Conservation (phyloP, 176 grass and related monocot species). For the Cymbopogon citratus region DNA sequence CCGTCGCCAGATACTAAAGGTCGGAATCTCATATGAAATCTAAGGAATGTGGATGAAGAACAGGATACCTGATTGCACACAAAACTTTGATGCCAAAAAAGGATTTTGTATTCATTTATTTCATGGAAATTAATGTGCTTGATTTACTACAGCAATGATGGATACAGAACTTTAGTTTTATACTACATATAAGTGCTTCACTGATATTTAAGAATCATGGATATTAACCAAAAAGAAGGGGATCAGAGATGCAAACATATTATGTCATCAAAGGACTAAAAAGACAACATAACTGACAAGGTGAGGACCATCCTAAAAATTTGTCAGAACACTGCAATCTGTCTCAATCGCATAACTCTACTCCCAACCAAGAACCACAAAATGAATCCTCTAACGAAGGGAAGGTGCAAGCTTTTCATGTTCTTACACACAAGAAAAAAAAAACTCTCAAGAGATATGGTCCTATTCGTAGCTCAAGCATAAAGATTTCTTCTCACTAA, state of each 20-base stretch:
- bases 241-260: background rate
- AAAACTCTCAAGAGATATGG: background rate
- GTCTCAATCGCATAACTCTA: background rate
- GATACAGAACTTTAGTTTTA: background rate
- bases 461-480: background rate
- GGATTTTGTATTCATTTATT: background rate
- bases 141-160: background rate
- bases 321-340: background rate
- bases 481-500: background rate
- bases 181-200: background rate
- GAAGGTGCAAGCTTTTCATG: background rate
- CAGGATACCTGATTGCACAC: background rate
- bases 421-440: background rate
- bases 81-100: background rate
- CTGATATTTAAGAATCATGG: background rate
- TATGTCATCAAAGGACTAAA: background rate
- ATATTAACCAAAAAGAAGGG: background rate
- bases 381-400: background rate
- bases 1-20: slow-evolving; percentile 31
- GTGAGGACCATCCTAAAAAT: background rate
- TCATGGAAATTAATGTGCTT: background rate
- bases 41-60: background rate
- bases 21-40: slow-evolving; percentile 45
- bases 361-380: background rate
- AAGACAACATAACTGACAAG: background rate